These are phyloP conservation scores for Pueraria montana DNA, from an alignment of 306 rosid genomes.

Conservation along the genomic window DNA sequence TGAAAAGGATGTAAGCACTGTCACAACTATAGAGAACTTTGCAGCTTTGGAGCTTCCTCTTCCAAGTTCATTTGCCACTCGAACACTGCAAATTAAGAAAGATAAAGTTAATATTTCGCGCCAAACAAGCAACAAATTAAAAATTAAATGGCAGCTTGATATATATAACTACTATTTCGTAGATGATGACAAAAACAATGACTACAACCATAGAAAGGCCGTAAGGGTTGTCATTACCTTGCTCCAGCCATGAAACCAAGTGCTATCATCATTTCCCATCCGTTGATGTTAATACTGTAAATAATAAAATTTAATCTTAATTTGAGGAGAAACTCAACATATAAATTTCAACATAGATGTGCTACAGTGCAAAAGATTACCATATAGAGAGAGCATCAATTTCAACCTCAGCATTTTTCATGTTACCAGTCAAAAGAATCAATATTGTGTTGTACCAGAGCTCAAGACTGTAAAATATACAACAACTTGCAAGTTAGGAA, in stretches of 20 bases:
- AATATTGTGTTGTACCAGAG: constrained; percentile 64
- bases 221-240: constrained; percentile 8
- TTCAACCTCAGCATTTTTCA: constrained; percentile 58
- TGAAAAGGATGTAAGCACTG: constrained; percentile 50
- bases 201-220: no score
- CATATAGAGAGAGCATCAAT: constrained; percentile 68
- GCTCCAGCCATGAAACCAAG: constrained; percentile 63
- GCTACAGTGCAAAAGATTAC: constrained; percentile 39
- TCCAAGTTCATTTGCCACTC: constrained; percentile 71
- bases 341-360: no score
- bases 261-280: constrained; percentile 70
- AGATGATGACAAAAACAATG: no score
- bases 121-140: no score
- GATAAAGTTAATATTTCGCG: neutral
- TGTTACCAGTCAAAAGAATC: constrained; percentile 60
- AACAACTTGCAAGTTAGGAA: neutral
- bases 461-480: constrained; percentile 52
- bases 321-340: no score
- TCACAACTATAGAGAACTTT: constrained; percentile 51
- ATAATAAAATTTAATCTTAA: neutral
- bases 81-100: constrained; percentile 52
- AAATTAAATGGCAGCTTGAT: no score
- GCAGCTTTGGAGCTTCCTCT: constrained; percentile 64
- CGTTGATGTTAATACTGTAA: constrained; percentile 62
- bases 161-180: no score